A percentile compares a stretch with the other conserved stretches of the same genome.
These are phyloP conservation scores for Zancudomyces culisetae DNA, from an alignment of 371 early-diverging fungal genomes.

Conservation along the genomic window DNA sequence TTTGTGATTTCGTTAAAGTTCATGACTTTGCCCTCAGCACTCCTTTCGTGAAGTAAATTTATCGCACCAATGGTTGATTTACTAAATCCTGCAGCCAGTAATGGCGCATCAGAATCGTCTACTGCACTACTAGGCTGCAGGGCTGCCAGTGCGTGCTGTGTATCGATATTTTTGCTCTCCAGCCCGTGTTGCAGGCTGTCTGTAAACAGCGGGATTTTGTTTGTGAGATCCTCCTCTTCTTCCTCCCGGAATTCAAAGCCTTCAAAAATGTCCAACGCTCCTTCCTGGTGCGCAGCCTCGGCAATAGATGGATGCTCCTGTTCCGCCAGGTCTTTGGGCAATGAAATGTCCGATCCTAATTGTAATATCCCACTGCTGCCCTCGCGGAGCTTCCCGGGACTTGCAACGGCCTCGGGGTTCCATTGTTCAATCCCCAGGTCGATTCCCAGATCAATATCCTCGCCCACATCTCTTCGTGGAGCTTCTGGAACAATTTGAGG, in stretches of 20 bases:
- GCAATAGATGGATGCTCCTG: too few relatives aligned
- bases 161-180: background rate
- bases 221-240: background rate
- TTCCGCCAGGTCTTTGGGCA: background rate
- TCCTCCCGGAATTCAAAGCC: background rate
- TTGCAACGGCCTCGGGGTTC: background rate
- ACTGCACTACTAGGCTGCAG: background rate
- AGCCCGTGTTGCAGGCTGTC: background rate
- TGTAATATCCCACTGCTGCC: too few relatives aligned
- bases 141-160: background rate
- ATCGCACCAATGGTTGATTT: constrained; percentile 21
- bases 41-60: constrained; percentile 12
- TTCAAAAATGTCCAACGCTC: background rate
- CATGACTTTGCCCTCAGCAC: constrained; percentile 4
- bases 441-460: background rate
- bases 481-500: background rate
- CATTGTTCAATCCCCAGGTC: background rate
- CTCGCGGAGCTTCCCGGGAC: background rate
- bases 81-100: constrained; percentile 8
- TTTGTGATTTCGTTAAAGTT: constrained; percentile 12
- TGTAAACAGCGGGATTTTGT: background rate
- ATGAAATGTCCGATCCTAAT: background rate
- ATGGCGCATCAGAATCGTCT: background rate
- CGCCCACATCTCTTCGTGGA: background rate
- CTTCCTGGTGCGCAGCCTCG: background rate